Evolutionary conservation across 2,329 filamentous ascomycete species (phyloP).

Genomic region (Ciborinia camelliae): DNA sequence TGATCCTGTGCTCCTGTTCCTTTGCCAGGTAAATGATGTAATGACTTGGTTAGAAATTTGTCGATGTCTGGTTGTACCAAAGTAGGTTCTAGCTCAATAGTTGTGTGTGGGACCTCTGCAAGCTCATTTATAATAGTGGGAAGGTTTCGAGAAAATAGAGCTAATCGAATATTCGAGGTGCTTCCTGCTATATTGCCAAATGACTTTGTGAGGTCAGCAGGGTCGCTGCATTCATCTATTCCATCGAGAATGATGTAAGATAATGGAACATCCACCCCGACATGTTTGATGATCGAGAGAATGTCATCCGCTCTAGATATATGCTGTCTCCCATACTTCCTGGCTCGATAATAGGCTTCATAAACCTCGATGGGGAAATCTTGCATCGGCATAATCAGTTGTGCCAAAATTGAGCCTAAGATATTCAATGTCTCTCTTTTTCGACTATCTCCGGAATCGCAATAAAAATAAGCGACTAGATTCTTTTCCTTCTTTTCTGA

Average conservation of each 20-base stretch:
- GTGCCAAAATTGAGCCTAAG: constrained; percentile 13
- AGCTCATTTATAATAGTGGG: background rate
- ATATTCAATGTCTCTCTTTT: constrained; percentile 9
- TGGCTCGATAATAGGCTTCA: constrained; percentile 5
- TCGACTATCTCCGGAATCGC: constrained; percentile 2
- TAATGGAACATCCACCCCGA: background rate
- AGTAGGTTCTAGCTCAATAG: constrained; percentile 1
- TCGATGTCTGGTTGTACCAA: constrained; percentile 14
- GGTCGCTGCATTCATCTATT: constrained; percentile 13
- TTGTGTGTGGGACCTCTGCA: background rate
- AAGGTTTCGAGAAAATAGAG: constrained; percentile 11
- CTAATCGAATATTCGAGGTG: background rate
- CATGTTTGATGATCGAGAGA: background rate
- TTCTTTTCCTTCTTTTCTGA: background rate
- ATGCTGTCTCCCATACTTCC: constrained; percentile 17
- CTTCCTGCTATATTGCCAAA: background rate
- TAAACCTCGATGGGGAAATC: background rate
- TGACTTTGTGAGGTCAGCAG: background rate
- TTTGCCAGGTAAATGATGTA: background rate
- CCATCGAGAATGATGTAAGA: constrained; percentile 15
- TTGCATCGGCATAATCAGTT: background rate
- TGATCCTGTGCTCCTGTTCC: constrained; percentile 1
- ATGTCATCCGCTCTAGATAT: constrained; percentile 10
- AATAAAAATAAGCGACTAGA: constrained; percentile 11
- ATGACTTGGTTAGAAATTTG: constrained; percentile 4